These are phyloP conservation scores for Annona cherimola DNA, from an alignment of 164 flowering plant genomes.

Conservation along the genomic window DNA sequence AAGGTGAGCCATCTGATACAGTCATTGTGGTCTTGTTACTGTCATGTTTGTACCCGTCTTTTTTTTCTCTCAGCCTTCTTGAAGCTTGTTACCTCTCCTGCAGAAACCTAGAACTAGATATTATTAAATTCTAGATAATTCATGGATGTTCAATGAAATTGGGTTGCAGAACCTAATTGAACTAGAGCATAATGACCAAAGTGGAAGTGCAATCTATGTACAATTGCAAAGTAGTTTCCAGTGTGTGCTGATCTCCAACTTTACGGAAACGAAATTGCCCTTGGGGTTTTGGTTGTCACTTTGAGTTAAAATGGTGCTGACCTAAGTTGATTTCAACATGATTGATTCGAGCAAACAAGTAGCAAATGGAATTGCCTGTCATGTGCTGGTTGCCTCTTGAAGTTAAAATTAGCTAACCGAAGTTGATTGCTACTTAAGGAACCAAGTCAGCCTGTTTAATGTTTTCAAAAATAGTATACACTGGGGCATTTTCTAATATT, in stretches of 20 bases:
- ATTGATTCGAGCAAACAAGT: not conserved
- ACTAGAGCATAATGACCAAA: not conserved
- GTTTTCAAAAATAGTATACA: no score
- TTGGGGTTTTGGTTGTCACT: not conserved
- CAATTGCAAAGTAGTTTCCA: not conserved
- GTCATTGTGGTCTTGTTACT: not conserved
- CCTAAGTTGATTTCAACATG: not conserved
- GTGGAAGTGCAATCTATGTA: not conserved
- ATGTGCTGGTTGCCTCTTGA: no score
- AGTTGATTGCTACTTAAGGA: no score
- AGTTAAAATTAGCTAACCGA: no score
- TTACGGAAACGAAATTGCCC: not conserved
- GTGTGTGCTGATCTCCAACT: not conserved
- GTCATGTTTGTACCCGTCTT: not conserved
- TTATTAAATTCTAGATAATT: not conserved
- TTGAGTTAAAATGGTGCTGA: not conserved
- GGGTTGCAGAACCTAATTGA: not conserved
- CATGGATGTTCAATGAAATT: not conserved
- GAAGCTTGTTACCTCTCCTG: not conserved
- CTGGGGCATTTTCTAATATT: no score
- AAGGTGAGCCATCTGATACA: slow-evolving; percentile 47
- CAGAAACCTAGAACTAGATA: not conserved
- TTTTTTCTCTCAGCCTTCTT: not conserved
- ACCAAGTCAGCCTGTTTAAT: no score
- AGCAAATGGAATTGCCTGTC: no score